Percentiles rank a stretch among this genome's conserved stretches.
phyloP scores from a whole-genome alignment of 2,329 filamentous ascomycete species.

The Fusarium scirpi region DNA sequence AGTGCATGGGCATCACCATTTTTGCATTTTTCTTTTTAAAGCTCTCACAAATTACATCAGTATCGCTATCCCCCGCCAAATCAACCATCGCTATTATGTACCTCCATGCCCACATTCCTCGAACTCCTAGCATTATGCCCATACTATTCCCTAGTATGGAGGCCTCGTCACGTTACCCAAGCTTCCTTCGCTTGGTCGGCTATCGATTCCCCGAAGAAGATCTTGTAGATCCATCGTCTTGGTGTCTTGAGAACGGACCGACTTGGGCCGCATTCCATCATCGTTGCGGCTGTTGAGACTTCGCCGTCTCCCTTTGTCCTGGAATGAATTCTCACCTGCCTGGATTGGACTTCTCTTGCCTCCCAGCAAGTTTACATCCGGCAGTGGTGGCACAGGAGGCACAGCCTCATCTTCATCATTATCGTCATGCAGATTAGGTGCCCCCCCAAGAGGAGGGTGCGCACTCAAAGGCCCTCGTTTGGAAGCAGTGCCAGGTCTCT shows the following conservation, averaged over 20 bases:
- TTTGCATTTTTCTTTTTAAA: constrained; percentile 28
- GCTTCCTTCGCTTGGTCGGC: constrained; percentile 59
- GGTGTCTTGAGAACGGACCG: constrained; percentile 50
- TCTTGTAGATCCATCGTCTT: constrained; percentile 61
- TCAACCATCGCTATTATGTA: constrained; percentile 35
- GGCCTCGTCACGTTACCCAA: constrained; percentile 62
- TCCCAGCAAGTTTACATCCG: constrained; percentile 52
- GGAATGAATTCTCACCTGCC: constrained; percentile 48
- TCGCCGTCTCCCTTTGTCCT: constrained; percentile 54
- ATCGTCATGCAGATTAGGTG: constrained; percentile 47
- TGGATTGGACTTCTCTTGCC: constrained; percentile 47
- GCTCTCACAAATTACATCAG: constrained; percentile 27
- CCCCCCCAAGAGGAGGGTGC: constrained; percentile 54
- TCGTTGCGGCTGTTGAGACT: constrained; percentile 58
- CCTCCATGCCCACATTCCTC: not conserved
- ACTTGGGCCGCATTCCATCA: constrained; percentile 53
- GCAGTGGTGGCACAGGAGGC: constrained; percentile 69
- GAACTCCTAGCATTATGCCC: constrained; percentile 28
- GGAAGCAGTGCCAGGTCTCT: constrained; percentile 52
- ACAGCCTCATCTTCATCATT: constrained; percentile 56
- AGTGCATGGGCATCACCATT: not conserved
- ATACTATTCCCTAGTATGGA: constrained; percentile 57
- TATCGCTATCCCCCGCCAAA: constrained; percentile 36
- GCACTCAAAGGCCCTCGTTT: constrained; percentile 58
- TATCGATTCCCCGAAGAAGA: constrained; percentile 64